A percentile compares a stretch with the other conserved stretches of the same genome.
These are phyloP conservation scores for Cercophora scortea DNA, from an alignment of 495 filamentous ascomycete genomes.

Conservation along the genomic window DNA sequence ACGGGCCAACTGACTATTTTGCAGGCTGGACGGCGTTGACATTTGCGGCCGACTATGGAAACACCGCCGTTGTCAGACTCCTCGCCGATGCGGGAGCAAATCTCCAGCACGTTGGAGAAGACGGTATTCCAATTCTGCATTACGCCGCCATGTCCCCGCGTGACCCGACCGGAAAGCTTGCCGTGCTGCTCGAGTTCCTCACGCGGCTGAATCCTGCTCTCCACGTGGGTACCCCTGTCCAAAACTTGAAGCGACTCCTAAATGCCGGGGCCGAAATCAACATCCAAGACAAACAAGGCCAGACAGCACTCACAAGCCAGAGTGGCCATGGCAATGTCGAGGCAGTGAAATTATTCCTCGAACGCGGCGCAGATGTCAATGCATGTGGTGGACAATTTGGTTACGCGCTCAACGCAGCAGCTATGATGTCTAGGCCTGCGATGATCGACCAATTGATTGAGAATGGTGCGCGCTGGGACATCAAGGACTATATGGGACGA, in stretches of 20 bases:
- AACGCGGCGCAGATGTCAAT: background rate
- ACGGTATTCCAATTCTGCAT: conserved; percentile 2
- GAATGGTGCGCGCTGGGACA: background rate
- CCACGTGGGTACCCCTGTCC: background rate
- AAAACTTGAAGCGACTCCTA: conserved; percentile 2
- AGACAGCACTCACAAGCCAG: background rate
- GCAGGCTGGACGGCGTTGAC: conserved; percentile 3
- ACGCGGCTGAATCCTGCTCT: background rate
- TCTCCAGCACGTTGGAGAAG: conserved; percentile 1
- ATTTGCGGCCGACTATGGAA: background rate
- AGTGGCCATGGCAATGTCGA: background rate
- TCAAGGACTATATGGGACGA: background rate
- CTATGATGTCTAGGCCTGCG: background rate
- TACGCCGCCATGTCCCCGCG: background rate
- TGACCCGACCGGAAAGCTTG: background rate
- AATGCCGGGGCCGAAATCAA: conserved; percentile 3
- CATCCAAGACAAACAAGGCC: background rate
- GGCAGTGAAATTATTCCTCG: background rate
- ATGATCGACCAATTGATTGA: background rate
- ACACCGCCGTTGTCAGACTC: background rate
- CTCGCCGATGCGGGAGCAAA: conserved; percentile 2
- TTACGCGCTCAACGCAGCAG: conserved; percentile 1
- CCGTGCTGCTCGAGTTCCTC: background rate
- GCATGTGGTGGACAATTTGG: background rate
- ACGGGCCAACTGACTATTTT: background rate